A percentile compares a stretch with the other conserved stretches of the same genome.
These are phyloP conservation scores for Boechera divaricarpa DNA, from an alignment of 345 rosid species.

Conservation along the genomic window DNA sequence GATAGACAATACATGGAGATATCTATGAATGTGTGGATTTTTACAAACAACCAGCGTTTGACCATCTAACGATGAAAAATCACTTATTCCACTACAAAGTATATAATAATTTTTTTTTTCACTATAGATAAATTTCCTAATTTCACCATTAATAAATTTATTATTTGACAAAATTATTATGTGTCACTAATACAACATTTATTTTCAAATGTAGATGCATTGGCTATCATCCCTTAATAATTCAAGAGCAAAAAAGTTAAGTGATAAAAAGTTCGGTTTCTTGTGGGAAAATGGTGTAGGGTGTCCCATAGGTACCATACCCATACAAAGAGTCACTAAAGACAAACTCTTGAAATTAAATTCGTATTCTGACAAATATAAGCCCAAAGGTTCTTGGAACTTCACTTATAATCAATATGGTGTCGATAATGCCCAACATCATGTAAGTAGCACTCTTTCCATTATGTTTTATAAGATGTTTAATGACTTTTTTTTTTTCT, in stretches of 20 bases:
- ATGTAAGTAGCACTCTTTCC: not conserved
- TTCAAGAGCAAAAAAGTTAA: not conserved
- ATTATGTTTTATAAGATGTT: not conserved
- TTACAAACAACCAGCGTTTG: constrained; percentile 16
- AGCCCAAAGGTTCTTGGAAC: constrained; percentile 6
- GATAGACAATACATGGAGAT: constrained; percentile 7
- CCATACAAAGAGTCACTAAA: not conserved
- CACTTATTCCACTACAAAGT: not conserved
- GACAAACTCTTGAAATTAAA: not conserved
- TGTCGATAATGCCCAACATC: not conserved
- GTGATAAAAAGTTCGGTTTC: not conserved
- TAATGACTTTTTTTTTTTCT: not conserved
- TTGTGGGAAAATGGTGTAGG: constrained; percentile 28
- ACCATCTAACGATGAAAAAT: not conserved
- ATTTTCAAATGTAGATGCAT: not conserved
- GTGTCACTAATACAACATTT: not conserved
- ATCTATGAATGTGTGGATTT: not conserved
- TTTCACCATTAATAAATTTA: too few species aligned
- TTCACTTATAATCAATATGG: not conserved
- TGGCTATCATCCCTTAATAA: not conserved
- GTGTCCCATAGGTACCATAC: not conserved
- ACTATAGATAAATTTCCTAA: too few species aligned
- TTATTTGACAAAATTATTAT: too few species aligned
- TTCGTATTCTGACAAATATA: not conserved
- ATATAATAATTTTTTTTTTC: not conserved